These are phyloP conservation scores for Serendipita sp. DNA, from an alignment of 768 basidiomycete genomes.

Conservation along the genomic window DNA sequence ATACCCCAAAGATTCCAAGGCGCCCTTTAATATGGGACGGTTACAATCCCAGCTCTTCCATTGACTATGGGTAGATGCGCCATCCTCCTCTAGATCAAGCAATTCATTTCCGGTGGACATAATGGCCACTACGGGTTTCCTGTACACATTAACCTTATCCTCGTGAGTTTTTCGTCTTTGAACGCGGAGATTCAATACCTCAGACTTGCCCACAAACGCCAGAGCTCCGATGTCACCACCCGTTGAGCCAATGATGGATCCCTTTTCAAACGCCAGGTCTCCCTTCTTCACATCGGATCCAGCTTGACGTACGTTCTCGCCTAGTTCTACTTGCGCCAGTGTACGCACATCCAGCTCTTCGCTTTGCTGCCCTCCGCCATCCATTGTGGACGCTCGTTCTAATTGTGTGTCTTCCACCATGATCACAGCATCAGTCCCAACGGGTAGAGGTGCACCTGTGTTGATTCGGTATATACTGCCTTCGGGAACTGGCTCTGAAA, in stretches of 20 bases:
- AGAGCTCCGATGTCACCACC: slow-evolving; percentile 80
- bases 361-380: slow-evolving; percentile 23
- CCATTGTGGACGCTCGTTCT: slow-evolving; percentile 31
- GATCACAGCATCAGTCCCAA: slow-evolving; percentile 60
- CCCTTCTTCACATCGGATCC: slow-evolving; percentile 61
- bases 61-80: slow-evolving; percentile 3
- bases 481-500: slow-evolving; percentile 27
- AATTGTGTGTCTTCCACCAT: slow-evolving; percentile 90
- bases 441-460: slow-evolving; percentile 69
- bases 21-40: slow-evolving; percentile 57
- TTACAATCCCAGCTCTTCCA: slow-evolving; percentile 81
- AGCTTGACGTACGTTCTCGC: slow-evolving; percentile 57
- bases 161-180: neutral
- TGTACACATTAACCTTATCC: slow-evolving; percentile 46
- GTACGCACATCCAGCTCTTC: slow-evolving; percentile 64
- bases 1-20: slow-evolving; percentile 58
- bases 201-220: slow-evolving; percentile 56
- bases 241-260: slow-evolving; percentile 41
- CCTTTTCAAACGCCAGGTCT: slow-evolving; percentile 47
- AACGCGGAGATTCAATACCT: slow-evolving; percentile 28
- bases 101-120: slow-evolving; percentile 82
- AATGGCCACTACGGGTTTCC: slow-evolving; percentile 61
- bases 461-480: slow-evolving; percentile 58
- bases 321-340: slow-evolving; percentile 39
- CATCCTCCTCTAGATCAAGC: slow-evolving; percentile 32